Evolutionary conservation across 2,329 filamentous ascomycete genomes (phyloP).

Genomic region (Stachybotrys echinatus): DNA sequence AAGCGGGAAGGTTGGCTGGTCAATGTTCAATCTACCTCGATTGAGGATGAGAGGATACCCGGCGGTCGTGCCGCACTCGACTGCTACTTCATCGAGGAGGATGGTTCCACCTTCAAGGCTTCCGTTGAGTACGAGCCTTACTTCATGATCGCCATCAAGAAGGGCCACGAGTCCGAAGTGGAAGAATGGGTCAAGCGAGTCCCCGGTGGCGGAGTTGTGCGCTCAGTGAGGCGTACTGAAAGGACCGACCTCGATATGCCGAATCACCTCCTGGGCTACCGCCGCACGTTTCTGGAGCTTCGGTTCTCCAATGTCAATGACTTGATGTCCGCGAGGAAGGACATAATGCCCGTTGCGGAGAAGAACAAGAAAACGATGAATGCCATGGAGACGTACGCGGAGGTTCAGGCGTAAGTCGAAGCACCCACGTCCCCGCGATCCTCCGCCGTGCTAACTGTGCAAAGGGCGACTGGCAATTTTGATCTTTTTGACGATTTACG

Average conservation of each 20-base stretch:
- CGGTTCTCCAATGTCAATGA: conserved; percentile 84
- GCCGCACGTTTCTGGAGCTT: conserved; percentile 81
- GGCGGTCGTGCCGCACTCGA: conserved; percentile 87
- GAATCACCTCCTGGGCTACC: conserved; percentile 90
- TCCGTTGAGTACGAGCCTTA: conserved; percentile 96
- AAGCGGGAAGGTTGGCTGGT: conserved; percentile 84
- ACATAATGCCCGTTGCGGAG: conserved; percentile 85
- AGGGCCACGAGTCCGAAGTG: conserved; percentile 83
- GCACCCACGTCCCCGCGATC: neutral
- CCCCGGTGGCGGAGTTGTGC: conserved; percentile 74
- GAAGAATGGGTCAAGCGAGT: conserved; percentile 90
- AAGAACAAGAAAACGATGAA: conserved; percentile 95
- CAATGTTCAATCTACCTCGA: conserved; percentile 85
- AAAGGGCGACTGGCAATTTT: conserved; percentile 71
- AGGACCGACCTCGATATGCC: conserved; percentile 95
- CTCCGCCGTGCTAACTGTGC: conserved; percentile 8
- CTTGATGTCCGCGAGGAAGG: conserved; percentile 75
- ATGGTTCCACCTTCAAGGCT: conserved; percentile 88
- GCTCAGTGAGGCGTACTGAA: conserved; percentile 69
- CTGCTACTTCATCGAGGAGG: conserved; percentile 93
- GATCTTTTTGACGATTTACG: conserved; percentile 91
- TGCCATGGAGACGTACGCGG: conserved; percentile 96
- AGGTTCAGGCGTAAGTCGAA: conserved; percentile 73
- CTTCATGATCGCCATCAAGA: conserved; percentile 86
- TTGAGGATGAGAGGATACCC: conserved; percentile 79